These are phyloP conservation scores for Eutrema heterophyllum DNA, from an alignment of 345 rosid species.

Conservation along the genomic window DNA sequence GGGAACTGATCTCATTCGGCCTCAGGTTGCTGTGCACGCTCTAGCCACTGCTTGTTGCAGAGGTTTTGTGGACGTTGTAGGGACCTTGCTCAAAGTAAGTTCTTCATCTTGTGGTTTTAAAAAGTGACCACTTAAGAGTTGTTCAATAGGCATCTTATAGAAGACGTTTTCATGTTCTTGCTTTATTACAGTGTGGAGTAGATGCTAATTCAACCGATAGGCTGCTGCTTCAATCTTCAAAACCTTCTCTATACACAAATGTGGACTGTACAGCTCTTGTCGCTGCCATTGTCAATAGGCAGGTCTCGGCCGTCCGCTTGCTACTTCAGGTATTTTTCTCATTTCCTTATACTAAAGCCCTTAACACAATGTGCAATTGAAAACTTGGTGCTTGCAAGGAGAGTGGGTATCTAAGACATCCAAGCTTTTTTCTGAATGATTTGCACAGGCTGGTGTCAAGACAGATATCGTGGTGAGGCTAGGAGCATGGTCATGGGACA, in stretches of 20 bases:
- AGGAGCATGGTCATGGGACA: slow-evolving; percentile 99
- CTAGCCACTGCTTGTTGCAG: slow-evolving; percentile 82
- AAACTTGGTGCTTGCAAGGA: not conserved
- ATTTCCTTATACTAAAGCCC: not conserved
- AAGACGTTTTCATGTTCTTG: not conserved
- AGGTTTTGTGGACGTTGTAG: slow-evolving; percentile 73
- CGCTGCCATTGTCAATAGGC: slow-evolving; percentile 83
- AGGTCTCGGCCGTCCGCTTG: slow-evolving; percentile 55
- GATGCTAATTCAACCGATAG: slow-evolving; percentile 60
- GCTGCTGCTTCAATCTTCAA: slow-evolving; percentile 70
- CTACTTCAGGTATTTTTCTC: slow-evolving; percentile 61
- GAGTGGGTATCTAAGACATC: slow-evolving; percentile 10
- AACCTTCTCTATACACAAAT: slow-evolving; percentile 86
- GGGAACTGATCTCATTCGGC: slow-evolving; percentile 81
- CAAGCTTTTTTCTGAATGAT: not conserved
- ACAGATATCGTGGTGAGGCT: slow-evolving; percentile 59
- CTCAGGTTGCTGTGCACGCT: slow-evolving; percentile 85
- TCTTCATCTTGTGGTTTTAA: slow-evolving; percentile 1
- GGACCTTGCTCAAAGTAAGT: slow-evolving; percentile 62
- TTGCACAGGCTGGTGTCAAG: slow-evolving; percentile 59
- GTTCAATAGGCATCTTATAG: not conserved
- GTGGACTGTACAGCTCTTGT: slow-evolving; percentile 84
- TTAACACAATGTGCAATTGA: not conserved
- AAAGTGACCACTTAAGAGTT: not conserved
- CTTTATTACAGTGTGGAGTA: slow-evolving; percentile 68